Base-by-base conservation (phyloP, 176 grass and related monocot species). In the Carex kokanica region DNA sequence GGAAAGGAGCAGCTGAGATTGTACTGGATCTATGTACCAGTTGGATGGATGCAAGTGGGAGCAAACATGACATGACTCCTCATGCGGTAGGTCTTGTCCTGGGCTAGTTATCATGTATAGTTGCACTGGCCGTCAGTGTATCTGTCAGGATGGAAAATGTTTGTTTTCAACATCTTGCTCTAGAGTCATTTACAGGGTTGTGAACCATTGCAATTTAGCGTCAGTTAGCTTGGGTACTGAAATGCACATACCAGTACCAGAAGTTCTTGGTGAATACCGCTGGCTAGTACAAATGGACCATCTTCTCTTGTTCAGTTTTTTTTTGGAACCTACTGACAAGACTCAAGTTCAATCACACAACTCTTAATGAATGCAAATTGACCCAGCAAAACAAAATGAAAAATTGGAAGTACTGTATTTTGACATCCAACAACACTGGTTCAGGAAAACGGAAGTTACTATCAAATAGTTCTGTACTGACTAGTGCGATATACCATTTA, bases 1-100 rank as follows among this genome's bases (percentile, higher is more conserved):
- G 96, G 93, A 99, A 99, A 90, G 96, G 96, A 34, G 96, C 96
- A 74, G 93, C 96, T 65, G 96, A 99, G 90, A 87, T 99, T 80
- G 77, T 99, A 86, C 89, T 99, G 53, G 80, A 78, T 8, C 81
- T 92, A 52, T 99, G 93, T 86, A 93, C 83, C 51, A 88, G 85
- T 83, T 99, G 91, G 88, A 73, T 95, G 25, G 78, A 84, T 85
- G 23, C 70, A 38, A 82, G 90, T 73, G 96, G 96, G 74, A 86
- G 59, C 60, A 61, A 41, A 72, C 84, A 90, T 78, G 74, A 86
- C 60, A 64, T 82, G 62, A 54, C 80, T 47, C 21, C 41, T 82
- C 62, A 61, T 5, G 20, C 0, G 80, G 80, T 82, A 82, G 16
- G 15, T 13, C 59, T 31, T 5, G 15, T 25, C 13, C 13, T 53